These are phyloP conservation scores for Eucalyptus decipiens DNA, from an alignment of 345 rosid genomes.

Conservation along the genomic window DNA sequence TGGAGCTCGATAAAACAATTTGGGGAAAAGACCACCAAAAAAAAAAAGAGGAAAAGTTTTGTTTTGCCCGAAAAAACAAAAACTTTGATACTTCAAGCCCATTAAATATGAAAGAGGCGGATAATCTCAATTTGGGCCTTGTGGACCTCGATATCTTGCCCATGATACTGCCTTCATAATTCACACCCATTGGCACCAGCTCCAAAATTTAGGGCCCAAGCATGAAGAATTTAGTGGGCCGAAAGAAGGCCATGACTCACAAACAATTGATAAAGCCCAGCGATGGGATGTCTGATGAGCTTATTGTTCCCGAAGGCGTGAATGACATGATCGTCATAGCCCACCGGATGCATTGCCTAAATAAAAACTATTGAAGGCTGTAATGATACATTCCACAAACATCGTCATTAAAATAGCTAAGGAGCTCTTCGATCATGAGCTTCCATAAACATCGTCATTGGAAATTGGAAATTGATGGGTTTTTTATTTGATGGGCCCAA, in stretches of 20 bases:
- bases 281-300: not conserved
- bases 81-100: not conserved
- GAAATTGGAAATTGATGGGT: accelerated
- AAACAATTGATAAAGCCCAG: not conserved
- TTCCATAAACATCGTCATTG: not conserved
- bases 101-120: not conserved
- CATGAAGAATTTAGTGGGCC: not conserved
- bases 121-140: not conserved
- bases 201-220: not conserved
- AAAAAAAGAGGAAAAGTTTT: not conserved
- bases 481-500: no score
- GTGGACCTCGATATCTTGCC: not conserved
- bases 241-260: not conserved
- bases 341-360: not conserved
- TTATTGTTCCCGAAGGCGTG: not conserved
- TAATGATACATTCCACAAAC: not conserved
- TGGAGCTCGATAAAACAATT: not conserved
- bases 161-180: no score
- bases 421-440: not conserved
- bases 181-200: not conserved
- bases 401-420: no score
- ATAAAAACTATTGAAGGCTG: not conserved
- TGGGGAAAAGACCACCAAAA: not conserved
- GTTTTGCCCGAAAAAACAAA: not conserved
- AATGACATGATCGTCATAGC: not conserved